Percentiles rank a stretch among this genome's conserved stretches.
Evolutionary conservation across 2,329 filamentous ascomycete species (phyloP).

Genomic region (Daldinia eschscholtzii): DNA sequence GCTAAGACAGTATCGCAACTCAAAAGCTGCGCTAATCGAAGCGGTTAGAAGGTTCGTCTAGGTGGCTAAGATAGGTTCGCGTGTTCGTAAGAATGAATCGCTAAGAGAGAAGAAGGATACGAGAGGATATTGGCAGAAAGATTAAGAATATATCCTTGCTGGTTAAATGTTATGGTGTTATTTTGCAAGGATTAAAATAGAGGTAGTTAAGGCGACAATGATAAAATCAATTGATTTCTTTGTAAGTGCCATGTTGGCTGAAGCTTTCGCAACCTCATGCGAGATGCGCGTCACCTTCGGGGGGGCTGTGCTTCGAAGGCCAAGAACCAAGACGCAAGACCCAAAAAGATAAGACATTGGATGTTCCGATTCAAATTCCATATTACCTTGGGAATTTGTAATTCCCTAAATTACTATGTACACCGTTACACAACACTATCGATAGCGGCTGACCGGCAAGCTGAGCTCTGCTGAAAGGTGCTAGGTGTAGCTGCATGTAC

Average conservation of each 20-base stretch:
- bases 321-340: slow-evolving; percentile 24
- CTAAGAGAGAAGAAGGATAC: too few species aligned
- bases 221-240: slow-evolving; percentile 16
- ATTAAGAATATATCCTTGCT: slow-evolving; percentile 4
- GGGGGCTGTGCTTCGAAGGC: slow-evolving; percentile 39
- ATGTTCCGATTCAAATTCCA: not conserved
- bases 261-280: slow-evolving; percentile 8
- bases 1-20: slow-evolving; percentile 2
- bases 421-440: slow-evolving; percentile 20
- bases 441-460: slow-evolving; percentile 26
- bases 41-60: not conserved
- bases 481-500: not conserved
- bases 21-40: slow-evolving; percentile 3
- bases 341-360: not conserved
- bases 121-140: not conserved
- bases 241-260: slow-evolving; percentile 24
- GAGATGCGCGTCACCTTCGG: slow-evolving; percentile 37
- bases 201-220: slow-evolving; percentile 5
- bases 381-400: too few species aligned
- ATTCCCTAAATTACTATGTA: not conserved
- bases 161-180: slow-evolving; percentile 16
- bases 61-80: slow-evolving; percentile 2
- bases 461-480: slow-evolving; percentile 1
- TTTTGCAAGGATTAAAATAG: slow-evolving; percentile 14
- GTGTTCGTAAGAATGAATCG: not conserved